Evolutionary conservation across 805 yeast genomes (phyloP).

Genomic region (Spathaspora passalidarum): DNA sequence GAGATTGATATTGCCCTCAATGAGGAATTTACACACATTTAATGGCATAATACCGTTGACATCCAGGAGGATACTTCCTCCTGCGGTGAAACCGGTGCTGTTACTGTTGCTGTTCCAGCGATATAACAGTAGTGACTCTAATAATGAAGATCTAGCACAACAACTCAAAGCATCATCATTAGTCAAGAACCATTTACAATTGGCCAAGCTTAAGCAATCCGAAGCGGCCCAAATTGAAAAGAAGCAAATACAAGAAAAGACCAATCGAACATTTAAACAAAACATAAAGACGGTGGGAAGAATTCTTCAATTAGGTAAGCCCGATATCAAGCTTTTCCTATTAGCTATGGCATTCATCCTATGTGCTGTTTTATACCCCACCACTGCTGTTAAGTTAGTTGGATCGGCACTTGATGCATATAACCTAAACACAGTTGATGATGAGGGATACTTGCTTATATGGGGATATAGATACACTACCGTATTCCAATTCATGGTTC

Average conservation of each 20-base stretch:
- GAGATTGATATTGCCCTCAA: background rate
- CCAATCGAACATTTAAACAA: conserved; percentile 27
- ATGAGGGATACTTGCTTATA: conserved; percentile 36
- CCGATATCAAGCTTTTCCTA: conserved; percentile 35
- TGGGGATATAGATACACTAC: conserved; percentile 46
- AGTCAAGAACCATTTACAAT: conserved; percentile 27
- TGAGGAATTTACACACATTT: background rate
- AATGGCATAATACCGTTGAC: background rate
- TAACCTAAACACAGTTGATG: conserved; percentile 31
- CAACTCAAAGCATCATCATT: conserved; percentile 10
- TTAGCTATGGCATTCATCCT: conserved; percentile 40
- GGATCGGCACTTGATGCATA: conserved; percentile 44
- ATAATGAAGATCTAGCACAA: background rate
- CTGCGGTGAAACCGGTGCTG: too few species aligned
- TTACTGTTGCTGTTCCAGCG: background rate
- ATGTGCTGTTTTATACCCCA: conserved; percentile 44
- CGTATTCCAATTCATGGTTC: conserved; percentile 40
- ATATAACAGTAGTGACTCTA: background rate
- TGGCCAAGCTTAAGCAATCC: conserved; percentile 20
- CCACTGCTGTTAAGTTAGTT: conserved; percentile 40
- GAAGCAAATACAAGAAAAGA: conserved; percentile 27
- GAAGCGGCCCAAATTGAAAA: conserved; percentile 30
- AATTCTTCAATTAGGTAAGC: conserved; percentile 36
- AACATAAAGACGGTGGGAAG: conserved; percentile 37
- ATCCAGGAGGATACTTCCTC: background rate